Evolutionary conservation across 106 monocot genomes (phyloP).

Genomic region (Amphibolis antarctica): DNA sequence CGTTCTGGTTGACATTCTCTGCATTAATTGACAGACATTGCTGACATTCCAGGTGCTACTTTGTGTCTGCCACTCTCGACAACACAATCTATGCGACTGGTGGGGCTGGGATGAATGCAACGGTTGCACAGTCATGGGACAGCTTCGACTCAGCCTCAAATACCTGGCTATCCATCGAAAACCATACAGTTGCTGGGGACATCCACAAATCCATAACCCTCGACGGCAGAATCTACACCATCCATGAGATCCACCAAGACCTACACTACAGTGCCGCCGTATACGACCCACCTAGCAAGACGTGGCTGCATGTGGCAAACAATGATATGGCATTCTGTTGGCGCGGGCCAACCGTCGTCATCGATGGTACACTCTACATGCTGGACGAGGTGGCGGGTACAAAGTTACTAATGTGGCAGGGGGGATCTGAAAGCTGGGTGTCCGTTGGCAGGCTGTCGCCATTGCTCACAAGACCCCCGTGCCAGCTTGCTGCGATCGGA

Average conservation of each 20-base stretch:
- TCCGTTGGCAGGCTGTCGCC: constrained; percentile 34
- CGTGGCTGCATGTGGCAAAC: constrained; percentile 10
- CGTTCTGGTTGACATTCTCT: not conserved
- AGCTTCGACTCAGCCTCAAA: constrained; percentile 34
- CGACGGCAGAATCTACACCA: constrained; percentile 33
- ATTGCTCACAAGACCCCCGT: constrained; percentile 33
- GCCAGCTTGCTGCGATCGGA: constrained; percentile 41
- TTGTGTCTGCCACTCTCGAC: constrained; percentile 36
- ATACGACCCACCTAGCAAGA: constrained; percentile 29
- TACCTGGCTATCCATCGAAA: constrained; percentile 17
- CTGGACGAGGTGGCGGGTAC: constrained; percentile 39
- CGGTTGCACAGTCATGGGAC: constrained; percentile 31
- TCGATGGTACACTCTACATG: constrained; percentile 41
- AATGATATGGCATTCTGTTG: constrained; percentile 26
- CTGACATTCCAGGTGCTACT: constrained; percentile 42
- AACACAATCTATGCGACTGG: constrained; percentile 33
- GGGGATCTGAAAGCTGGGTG: constrained; percentile 36
- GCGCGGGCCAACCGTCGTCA: constrained; percentile 33
- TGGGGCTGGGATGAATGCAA: constrained; percentile 13
- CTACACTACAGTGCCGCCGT: constrained; percentile 11
- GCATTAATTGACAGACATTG: not conserved
- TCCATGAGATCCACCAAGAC: constrained; percentile 23
- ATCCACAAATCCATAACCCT: constrained; percentile 19
- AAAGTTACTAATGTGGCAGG: constrained; percentile 37
- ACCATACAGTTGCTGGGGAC: not conserved